phyloP scores from a whole-genome alignment of 1,139 yeast genomes.

The Candida sanyaensis region DNA sequence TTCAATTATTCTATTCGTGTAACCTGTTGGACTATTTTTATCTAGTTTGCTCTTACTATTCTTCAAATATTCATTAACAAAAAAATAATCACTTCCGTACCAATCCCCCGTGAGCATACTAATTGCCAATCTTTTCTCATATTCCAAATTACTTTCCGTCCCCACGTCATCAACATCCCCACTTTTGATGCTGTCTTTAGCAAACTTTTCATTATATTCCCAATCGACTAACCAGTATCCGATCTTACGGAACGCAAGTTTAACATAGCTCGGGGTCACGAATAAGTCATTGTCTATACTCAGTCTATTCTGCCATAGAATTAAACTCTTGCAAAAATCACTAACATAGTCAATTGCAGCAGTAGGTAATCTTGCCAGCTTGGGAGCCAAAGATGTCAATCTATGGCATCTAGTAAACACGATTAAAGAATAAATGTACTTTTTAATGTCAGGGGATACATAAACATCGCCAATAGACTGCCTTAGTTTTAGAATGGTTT shows the following conservation, averaged over 20 bases:
- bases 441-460: slow-evolving; percentile 37
- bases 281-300: slow-evolving; percentile 17
- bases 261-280: slow-evolving; percentile 43
- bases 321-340: slow-evolving; percentile 29
- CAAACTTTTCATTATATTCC: slow-evolving; percentile 30
- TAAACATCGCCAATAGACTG: slow-evolving; percentile 20
- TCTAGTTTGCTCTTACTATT: slow-evolving; percentile 21
- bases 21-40: slow-evolving; percentile 33
- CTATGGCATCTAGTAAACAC: slow-evolving; percentile 44
- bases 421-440: slow-evolving; percentile 41
- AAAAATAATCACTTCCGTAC: slow-evolving; percentile 48
- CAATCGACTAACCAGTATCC: slow-evolving; percentile 51
- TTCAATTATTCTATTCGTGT: slow-evolving; percentile 37
- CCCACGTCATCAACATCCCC: slow-evolving; percentile 12
- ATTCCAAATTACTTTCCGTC: slow-evolving; percentile 7
- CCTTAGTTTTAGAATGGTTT: slow-evolving; percentile 12
- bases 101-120: slow-evolving; percentile 47
- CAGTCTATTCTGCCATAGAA: slow-evolving; percentile 24
- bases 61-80: slow-evolving; percentile 32
- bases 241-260: slow-evolving; percentile 43
- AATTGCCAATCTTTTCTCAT: slow-evolving; percentile 27
- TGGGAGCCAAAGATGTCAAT: slow-evolving; percentile 40
- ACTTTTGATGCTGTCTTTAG: slow-evolving; percentile 1
- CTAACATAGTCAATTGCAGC: slow-evolving; percentile 30
- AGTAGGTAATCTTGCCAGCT: slow-evolving; percentile 37